Evolutionary conservation across 768 basidiomycete genomes (phyloP).

Genomic region (Clathrus columnatus): DNA sequence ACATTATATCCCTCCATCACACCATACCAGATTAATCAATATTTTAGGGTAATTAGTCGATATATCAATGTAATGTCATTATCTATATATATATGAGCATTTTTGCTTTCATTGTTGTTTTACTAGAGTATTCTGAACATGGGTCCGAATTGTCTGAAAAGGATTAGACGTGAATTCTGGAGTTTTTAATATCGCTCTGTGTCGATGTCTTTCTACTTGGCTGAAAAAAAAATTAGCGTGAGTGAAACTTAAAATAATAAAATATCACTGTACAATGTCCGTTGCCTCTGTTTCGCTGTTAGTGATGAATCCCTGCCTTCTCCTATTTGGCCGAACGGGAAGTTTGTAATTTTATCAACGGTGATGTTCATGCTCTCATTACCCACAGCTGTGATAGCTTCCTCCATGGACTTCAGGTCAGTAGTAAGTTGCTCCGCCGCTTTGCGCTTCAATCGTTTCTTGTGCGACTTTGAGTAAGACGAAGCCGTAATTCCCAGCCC

Average conservation of each 20-base stretch:
- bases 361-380: background rate
- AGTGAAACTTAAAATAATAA: background rate
- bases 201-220: constrained; percentile 55
- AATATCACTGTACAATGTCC: constrained; percentile 47
- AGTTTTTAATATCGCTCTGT: constrained; percentile 60
- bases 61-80: background rate
- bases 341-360: constrained; percentile 13
- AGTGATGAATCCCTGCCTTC: constrained; percentile 53
- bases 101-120: constrained; percentile 30
- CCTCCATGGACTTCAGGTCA: constrained; percentile 28
- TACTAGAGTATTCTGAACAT: constrained; percentile 69
- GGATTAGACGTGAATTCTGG: constrained; percentile 60
- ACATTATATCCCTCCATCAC: background rate
- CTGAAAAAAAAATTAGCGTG: constrained; percentile 28
- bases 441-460: constrained; percentile 60
- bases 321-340: constrained; percentile 52
- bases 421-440: constrained; percentile 31
- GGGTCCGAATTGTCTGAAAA: constrained; percentile 69
- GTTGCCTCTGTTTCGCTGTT: constrained; percentile 55
- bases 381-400: constrained; percentile 9
- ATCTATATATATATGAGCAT: background rate
- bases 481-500: constrained; percentile 40
- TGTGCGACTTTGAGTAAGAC: constrained; percentile 67
- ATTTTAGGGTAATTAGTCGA: background rate
- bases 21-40: background rate